Evolutionary conservation across 305 asterid species (phyloP).

Genomic region (Rubia peregrina): DNA sequence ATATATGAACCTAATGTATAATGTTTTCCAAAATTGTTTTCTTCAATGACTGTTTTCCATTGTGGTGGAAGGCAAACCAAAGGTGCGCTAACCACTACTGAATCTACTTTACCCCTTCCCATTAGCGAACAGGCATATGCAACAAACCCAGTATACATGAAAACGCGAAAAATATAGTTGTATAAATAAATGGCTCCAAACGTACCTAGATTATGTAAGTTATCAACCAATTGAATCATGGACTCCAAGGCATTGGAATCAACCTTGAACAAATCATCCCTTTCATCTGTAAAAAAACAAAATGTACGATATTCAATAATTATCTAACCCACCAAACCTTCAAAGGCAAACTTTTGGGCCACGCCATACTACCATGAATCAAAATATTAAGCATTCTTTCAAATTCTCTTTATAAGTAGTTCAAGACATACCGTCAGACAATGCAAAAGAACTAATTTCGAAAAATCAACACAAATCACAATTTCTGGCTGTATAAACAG

Average conservation of each 20-base stretch:
- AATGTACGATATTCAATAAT: not conserved
- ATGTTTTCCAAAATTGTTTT: not conserved
- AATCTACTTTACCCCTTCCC: not conserved
- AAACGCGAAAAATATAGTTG: not conserved
- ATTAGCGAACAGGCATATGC: not conserved
- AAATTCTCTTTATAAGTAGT: not conserved
- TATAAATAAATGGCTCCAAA: not conserved
- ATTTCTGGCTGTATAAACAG: not conserved
- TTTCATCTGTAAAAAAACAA: constrained; percentile 51
- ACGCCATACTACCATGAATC: not conserved
- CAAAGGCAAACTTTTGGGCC: not conserved
- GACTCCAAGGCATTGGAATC: constrained; percentile 61
- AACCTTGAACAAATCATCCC: constrained; percentile 57
- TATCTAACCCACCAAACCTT: not conserved
- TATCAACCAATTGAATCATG: constrained; percentile 68
- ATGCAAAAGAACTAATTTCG: not conserved
- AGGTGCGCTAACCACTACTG: not conserved
- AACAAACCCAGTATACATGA: not conserved
- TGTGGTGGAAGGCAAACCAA: not conserved
- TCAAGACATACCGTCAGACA: not conserved
- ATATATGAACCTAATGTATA: not conserved
- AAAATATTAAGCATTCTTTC: not conserved
- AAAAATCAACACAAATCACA: not conserved
- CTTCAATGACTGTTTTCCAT: not conserved
- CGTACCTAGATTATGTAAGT: constrained; percentile 74